These are phyloP conservation scores for Acephala macrosclerotiorum DNA, from an alignment of 2,329 filamentous ascomycete genomes.

Conservation along the genomic window DNA sequence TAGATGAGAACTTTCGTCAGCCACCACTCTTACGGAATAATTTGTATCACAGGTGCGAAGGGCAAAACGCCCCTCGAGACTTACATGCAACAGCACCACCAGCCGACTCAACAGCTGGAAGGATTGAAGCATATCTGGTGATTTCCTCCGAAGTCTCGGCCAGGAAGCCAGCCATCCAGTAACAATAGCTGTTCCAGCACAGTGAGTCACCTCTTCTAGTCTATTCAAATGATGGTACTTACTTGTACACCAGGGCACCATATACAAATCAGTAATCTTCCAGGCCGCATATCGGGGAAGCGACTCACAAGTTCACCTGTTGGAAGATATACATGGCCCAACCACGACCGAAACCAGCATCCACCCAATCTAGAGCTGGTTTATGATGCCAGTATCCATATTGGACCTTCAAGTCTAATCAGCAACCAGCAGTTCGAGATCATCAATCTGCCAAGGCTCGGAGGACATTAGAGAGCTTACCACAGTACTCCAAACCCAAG, in stretches of 20 bases:
- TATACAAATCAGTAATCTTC: too few species aligned
- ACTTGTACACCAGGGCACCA: conserved; percentile 40
- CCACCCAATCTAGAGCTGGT: conserved; percentile 53
- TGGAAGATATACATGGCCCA: conserved; percentile 51
- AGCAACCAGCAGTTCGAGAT: too few species aligned
- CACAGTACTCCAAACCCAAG: conserved; percentile 56
- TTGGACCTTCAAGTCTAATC: conserved; percentile 44
- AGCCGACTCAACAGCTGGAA: conserved; percentile 52
- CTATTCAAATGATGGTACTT: too few species aligned
- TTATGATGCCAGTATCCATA: conserved; percentile 53
- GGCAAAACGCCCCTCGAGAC: too few species aligned
- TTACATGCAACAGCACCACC: conserved; percentile 48
- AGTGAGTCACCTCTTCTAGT: too few species aligned
- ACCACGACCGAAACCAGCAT: conserved; percentile 51
- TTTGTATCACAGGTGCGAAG: too few species aligned
- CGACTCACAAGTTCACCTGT: conserved; percentile 15
- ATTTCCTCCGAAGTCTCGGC: conserved; percentile 48
- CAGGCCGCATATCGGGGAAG: too few species aligned
- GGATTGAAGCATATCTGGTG: conserved; percentile 53
- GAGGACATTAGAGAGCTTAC: background rate
- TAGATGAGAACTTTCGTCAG: background rate
- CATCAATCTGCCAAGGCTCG: background rate
- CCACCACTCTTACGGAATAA: too few species aligned
- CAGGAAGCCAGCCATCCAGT: conserved; percentile 45
- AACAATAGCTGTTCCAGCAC: conserved; percentile 37